Conservation (phyloP, 768 basidiomycete species). For the Lactarius hengduanensis region DNA sequence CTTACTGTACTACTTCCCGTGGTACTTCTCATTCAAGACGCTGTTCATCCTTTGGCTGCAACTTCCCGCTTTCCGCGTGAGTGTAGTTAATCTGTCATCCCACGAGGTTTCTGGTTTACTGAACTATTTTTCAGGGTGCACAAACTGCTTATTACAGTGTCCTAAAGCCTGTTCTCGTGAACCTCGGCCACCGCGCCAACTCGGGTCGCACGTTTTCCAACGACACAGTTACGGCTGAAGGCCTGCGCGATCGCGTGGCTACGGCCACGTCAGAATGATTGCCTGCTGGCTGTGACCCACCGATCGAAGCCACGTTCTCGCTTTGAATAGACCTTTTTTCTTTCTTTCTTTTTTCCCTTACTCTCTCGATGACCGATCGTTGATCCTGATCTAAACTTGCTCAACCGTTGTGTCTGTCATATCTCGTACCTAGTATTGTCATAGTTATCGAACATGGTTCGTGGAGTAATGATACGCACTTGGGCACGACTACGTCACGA, state of each 20-base stretch:
- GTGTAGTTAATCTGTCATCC: constrained; percentile 36
- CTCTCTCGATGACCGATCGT: constrained; percentile 12
- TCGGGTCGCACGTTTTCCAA: constrained; percentile 47
- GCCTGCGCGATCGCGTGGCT: constrained; percentile 46
- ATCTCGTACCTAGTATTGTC: constrained; percentile 10
- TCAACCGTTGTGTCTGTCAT: constrained; percentile 6
- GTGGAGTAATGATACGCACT: constrained; percentile 7
- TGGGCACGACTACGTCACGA: constrained; percentile 5
- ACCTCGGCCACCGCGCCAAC: constrained; percentile 46
- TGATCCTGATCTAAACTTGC: constrained; percentile 8
- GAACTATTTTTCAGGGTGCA: constrained; percentile 63
- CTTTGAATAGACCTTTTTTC: constrained; percentile 1
- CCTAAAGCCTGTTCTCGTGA: constrained; percentile 77
- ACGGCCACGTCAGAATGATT: constrained; percentile 40
- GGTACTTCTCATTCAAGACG: constrained; percentile 95
- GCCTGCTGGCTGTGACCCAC: neutral
- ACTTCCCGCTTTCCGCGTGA: constrained; percentile 77
- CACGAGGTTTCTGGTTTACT: constrained; percentile 13
- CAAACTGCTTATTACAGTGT: constrained; percentile 73
- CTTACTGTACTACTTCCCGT: constrained; percentile 89
- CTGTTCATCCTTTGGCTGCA: constrained; percentile 90
- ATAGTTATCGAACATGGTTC: constrained; percentile 21
- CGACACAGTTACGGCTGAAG: constrained; percentile 52
- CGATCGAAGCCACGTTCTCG: neutral
- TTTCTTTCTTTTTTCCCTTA: neutral